Evolutionary conservation across 163 green algal species (phyloP).

Genomic region (Volvox carteri): DNA sequence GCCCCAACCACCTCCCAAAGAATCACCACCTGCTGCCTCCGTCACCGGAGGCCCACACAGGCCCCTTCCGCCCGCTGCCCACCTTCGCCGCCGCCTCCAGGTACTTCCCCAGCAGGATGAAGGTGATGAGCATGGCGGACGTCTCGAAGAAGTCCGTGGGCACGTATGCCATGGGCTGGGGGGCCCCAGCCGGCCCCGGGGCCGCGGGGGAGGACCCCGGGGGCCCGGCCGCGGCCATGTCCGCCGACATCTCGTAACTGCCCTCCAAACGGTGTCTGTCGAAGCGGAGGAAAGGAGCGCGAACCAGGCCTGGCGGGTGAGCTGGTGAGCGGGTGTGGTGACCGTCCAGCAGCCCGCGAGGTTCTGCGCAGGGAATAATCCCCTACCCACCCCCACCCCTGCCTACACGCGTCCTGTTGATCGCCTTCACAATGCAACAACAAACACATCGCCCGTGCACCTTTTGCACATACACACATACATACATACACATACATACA

Average conservation of each 20-base stretch:
- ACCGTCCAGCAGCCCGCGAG: no score
- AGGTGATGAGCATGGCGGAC: conserved; percentile 96
- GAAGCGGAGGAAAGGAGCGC: no score
- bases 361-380: no score
- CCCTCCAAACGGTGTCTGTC: conserved; percentile 49
- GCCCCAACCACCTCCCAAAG: no score
- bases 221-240: no score
- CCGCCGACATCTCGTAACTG: neutral
- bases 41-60: neutral
- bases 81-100: conserved; percentile 95
- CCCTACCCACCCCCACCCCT: no score
- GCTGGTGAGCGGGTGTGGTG: no score
- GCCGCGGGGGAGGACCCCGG: neutral
- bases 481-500: neutral
- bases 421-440: no score
- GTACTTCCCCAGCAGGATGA: conserved; percentile 98
- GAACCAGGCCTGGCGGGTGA: no score
- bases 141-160: conserved; percentile 98
- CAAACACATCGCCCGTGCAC: neutral
- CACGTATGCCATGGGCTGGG: conserved; percentile 56
- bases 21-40: neutral
- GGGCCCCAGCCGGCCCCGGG: neutral
- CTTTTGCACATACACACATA: neutral
- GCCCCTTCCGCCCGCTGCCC: conserved; percentile 1
- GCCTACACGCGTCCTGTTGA: no score